Percentiles rank a stretch among this genome's conserved stretches.
Evolutionary conservation across 2,329 filamentous ascomycete genomes (phyloP).

Genomic region (Cordyceps farinosa): DNA sequence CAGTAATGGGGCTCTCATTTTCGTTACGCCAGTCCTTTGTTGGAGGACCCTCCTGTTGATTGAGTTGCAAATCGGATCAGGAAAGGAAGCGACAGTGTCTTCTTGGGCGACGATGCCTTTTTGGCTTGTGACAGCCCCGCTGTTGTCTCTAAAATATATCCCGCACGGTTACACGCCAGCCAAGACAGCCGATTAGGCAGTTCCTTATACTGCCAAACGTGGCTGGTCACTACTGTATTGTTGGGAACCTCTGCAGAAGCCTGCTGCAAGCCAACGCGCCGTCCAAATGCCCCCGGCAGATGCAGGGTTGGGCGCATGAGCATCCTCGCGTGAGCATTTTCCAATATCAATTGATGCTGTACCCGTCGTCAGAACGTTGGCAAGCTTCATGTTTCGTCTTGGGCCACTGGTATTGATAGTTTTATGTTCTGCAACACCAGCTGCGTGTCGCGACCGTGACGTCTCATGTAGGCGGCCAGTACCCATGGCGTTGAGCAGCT

Average conservation of each 20-base stretch:
- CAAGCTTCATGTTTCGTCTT: neutral
- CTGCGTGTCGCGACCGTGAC: neutral
- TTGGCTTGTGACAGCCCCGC: constrained; percentile 15
- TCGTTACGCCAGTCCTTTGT: neutral
- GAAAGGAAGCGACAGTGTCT: neutral
- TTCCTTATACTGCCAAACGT: neutral
- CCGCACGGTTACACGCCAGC: neutral
- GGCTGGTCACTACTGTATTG: neutral
- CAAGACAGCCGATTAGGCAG: constrained; percentile 7
- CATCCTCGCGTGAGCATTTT: constrained; percentile 10
- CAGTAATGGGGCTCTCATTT: neutral
- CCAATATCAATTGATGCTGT: neutral
- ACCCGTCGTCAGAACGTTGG: neutral
- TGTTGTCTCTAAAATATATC: constrained; percentile 7
- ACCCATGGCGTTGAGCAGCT: neutral
- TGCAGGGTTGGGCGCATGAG: neutral
- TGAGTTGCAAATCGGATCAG: neutral
- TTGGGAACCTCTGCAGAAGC: constrained; percentile 12
- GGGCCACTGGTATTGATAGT: neutral
- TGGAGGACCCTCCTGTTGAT: neutral
- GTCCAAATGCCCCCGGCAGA: neutral
- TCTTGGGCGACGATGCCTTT: neutral
- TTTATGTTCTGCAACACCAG: neutral
- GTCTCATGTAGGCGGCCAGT: neutral
- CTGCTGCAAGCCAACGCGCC: constrained; percentile 1